Conservation (phyloP, 2,329 filamentous ascomycete genomes). For the Pyrenophora teres region DNA sequence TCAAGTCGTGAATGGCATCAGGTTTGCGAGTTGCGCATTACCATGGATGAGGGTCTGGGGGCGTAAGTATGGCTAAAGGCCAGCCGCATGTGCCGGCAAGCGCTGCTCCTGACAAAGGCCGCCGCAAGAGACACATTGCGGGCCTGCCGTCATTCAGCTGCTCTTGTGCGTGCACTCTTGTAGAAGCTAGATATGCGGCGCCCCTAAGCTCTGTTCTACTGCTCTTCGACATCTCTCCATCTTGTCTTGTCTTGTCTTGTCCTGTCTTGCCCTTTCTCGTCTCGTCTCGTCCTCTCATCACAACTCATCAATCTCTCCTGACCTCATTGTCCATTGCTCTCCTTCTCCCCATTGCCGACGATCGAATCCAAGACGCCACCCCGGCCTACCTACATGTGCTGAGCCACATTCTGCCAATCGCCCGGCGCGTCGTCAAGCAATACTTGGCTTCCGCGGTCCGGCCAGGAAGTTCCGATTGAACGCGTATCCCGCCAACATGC, state of each 20-base stretch:
- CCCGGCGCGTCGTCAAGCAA: slow-evolving; percentile 29
- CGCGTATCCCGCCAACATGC: slow-evolving; percentile 41
- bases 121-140: slow-evolving; percentile 20
- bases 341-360: no score
- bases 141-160: slow-evolving; percentile 21
- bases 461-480: slow-evolving; percentile 14
- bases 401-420: slow-evolving; percentile 17
- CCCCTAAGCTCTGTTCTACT: slow-evolving; percentile 16
- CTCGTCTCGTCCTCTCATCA: not conserved
- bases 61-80: slow-evolving; percentile 1
- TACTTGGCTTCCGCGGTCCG: slow-evolving; percentile 25
- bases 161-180: slow-evolving; percentile 21
- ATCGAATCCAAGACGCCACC: not conserved
- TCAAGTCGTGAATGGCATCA: not conserved
- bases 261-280: not conserved
- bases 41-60: not conserved
- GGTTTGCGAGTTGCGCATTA: slow-evolving; percentile 1
- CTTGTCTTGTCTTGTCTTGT: not conserved
- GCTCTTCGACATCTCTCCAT: no score
- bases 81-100: slow-evolving; percentile 20
- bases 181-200: slow-evolving; percentile 21
- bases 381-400: slow-evolving; percentile 3
- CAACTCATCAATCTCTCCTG: not conserved
- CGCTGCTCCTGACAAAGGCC: slow-evolving; percentile 1
- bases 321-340: no score